These are phyloP conservation scores for Litsea cubeba DNA, from an alignment of 164 flowering plant genomes.

Conservation along the genomic window DNA sequence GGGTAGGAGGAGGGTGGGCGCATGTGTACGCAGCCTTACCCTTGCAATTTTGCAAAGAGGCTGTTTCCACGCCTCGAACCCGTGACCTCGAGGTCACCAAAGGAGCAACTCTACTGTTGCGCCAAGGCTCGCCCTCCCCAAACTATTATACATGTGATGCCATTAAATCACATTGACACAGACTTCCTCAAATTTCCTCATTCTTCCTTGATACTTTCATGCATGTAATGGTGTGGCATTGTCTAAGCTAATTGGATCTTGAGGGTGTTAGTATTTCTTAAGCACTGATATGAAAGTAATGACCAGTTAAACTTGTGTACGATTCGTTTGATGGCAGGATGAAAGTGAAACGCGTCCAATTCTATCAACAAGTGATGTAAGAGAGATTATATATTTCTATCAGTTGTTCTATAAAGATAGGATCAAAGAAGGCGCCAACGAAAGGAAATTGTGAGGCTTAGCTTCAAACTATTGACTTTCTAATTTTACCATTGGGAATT, in stretches of 20 bases:
- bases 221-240: too few species aligned
- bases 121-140: too few species aligned
- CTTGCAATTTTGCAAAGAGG: too few species aligned
- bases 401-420: slow-evolving; percentile 59
- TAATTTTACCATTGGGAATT: slow-evolving; percentile 1
- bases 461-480: slow-evolving; percentile 8
- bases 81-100: too few species aligned
- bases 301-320: neutral
- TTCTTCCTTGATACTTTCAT: too few species aligned
- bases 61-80: too few species aligned
- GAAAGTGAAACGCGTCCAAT: slow-evolving; percentile 48
- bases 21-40: too few species aligned
- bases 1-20: too few species aligned
- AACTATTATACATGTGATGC: too few species aligned
- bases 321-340: slow-evolving; percentile 53
- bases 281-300: neutral
- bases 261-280: neutral
- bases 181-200: too few species aligned
- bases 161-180: too few species aligned
- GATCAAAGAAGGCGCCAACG: slow-evolving; percentile 53
- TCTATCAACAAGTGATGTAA: slow-evolving; percentile 60
- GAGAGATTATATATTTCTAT: slow-evolving; percentile 70
- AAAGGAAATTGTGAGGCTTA: slow-evolving; percentile 77
- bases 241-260: neutral
- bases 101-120: too few species aligned